These are phyloP conservation scores for Solanum aculeatissimum DNA, from an alignment of 305 asterid genomes.

Conservation along the genomic window DNA sequence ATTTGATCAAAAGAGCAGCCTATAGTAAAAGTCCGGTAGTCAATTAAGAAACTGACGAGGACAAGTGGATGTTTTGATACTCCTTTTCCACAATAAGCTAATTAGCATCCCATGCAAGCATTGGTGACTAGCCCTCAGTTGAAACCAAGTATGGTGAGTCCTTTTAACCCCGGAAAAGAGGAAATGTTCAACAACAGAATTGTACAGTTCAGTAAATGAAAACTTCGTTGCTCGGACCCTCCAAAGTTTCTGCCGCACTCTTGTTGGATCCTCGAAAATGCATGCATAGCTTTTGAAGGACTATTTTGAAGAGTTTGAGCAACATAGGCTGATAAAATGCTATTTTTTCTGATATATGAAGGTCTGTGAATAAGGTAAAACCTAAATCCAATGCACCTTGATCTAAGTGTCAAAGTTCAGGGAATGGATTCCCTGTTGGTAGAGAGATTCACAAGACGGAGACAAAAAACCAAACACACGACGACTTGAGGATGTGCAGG, in stretches of 20 bases:
- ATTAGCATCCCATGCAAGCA: not conserved
- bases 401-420: not conserved
- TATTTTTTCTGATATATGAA: not conserved
- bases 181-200: not conserved
- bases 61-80: not conserved
- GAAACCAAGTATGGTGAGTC: not conserved
- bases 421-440: not conserved
- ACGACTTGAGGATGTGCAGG: not conserved
- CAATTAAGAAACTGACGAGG: not conserved
- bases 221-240: not conserved
- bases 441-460: not conserved
- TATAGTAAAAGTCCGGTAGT: not conserved
- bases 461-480: not conserved
- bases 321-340: not conserved
- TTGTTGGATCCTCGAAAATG: not conserved
- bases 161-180: not conserved
- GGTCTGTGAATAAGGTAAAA: not conserved
- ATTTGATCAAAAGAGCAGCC: not conserved
- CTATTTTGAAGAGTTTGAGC: not conserved
- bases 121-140: not conserved
- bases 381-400: not conserved
- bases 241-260: not conserved
- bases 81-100: not conserved
- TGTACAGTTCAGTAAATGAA: not conserved
- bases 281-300: not conserved